Evolutionary conservation across 768 basidiomycete species (phyloP).

Genomic region (Boletellus emodensis): DNA sequence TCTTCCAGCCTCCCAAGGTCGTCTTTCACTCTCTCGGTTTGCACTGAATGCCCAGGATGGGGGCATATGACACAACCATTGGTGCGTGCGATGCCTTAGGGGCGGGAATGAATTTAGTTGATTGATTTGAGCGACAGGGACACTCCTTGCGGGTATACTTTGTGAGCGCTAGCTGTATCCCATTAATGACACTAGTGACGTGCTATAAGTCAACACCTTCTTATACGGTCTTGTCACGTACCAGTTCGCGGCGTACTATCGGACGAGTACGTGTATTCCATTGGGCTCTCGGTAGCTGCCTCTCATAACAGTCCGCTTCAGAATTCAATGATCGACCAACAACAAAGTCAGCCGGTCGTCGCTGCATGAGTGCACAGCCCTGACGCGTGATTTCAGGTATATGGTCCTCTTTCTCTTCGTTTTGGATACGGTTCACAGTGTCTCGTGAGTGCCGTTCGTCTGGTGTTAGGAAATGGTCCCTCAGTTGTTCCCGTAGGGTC

Average conservation of each 20-base stretch:
- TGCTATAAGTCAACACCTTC: conserved; percentile 11
- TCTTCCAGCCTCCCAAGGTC: too few species aligned
- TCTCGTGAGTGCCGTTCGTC: conserved; percentile 3
- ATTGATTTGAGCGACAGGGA: conserved; percentile 3
- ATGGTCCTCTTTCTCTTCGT: conserved; percentile 12
- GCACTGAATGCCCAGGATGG: background rate
- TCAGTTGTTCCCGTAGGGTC: background rate
- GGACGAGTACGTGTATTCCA: conserved; percentile 3
- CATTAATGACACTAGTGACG: background rate
- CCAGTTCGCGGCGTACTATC: conserved; percentile 39
- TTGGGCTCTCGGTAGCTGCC: background rate
- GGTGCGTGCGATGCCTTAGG: background rate
- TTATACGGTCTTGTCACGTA: conserved; percentile 40
- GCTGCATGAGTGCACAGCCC: background rate
- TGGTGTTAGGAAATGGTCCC: too few species aligned
- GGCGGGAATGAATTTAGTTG: background rate
- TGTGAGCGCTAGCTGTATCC: conserved; percentile 3
- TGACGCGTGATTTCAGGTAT: background rate
- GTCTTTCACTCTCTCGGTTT: too few species aligned
- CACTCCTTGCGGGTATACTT: conserved; percentile 12
- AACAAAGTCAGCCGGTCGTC: background rate
- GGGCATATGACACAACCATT: background rate
- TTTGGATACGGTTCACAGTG: conserved; percentile 15
- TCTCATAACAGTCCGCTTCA: background rate
- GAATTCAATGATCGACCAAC: conserved; percentile 9